Base-by-base conservation (phyloP, 2,329 filamentous ascomycete genomes). In the Bipolaris oryzae region DNA sequence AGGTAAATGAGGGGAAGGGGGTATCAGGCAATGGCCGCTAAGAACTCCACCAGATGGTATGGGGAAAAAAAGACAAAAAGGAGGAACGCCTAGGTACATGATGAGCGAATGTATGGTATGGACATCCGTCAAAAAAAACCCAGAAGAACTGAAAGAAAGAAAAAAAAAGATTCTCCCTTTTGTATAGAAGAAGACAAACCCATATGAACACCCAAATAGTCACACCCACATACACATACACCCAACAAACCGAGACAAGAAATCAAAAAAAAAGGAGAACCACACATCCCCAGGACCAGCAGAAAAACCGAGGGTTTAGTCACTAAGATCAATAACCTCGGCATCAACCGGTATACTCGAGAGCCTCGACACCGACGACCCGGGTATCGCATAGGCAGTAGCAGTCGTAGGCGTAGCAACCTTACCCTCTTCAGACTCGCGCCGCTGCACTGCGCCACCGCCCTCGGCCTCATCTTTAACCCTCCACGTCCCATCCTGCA, bases 401-500 rank as follows among this genome's bases (percentile, higher is more conserved):
- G 21, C 21, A 3, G 25, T 28, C 7, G 10, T 2, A 31, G 28
- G 28, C 10, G 28, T 31, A 31, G 28, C 2, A 31, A 11, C 10
- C 28, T 13, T 1, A 31, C 28, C 10, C 25, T 28, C 25, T 28
- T 28, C 25, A 28, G 25, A 28, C 25, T 28, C 25, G 10, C 25
- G 25, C 7, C 25, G 25, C 9, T 28, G 25, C 25, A 10, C 25
- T 3, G 25, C 25, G 5, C 49, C 49, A 16, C 59, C 51, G n/a
- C n/a, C n/a, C 21, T 61, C 56, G 1, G 50, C 51, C 31, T 62
- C 56, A 15, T 42, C 62, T 60, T 82, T 85, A 3, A 84, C 75
- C 47, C 78, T 80, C 91, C 90, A 95, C 1, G 74, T 80, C 0
- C 90, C 89, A 71, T 91, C 84, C 1, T 81, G 77, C 16, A 83